Conservation (phyloP, 129 eudicot genomes). For the Logfia minima region DNA sequence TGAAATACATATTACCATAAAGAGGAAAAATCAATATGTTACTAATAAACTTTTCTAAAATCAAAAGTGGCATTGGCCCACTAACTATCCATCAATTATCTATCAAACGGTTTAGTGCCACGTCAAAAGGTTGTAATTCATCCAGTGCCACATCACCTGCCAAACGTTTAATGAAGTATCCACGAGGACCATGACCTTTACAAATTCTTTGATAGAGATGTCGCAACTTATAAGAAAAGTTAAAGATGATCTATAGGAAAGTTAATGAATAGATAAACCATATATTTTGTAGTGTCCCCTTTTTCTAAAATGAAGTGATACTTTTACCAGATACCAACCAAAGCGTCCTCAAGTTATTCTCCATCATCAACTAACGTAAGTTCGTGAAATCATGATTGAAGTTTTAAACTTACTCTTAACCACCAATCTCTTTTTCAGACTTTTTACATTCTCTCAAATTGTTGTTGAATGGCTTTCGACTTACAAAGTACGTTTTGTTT, state of each 20-base stretch:
- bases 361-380: conserved; percentile 1
- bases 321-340: conserved; percentile 21
- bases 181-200: too few relatives aligned
- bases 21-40: too few relatives aligned
- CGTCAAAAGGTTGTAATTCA: too few relatives aligned
- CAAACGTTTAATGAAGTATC: background rate
- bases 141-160: background rate
- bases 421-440: conserved; percentile 17
- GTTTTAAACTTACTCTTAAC: conserved; percentile 29
- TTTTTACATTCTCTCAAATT: conserved; percentile 25
- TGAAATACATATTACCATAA: too few relatives aligned
- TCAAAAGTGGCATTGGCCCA: background rate
- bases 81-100: background rate
- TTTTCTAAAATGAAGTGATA: too few relatives aligned
- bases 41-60: too few relatives aligned
- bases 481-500: background rate
- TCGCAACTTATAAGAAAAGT: background rate
- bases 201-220: background rate
- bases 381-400: conserved; percentile 30
- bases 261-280: background rate
- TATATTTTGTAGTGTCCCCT: background rate
- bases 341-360: conserved; percentile 14
- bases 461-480: conserved; percentile 10
- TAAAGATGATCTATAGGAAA: background rate
- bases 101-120: background rate